A percentile compares a stretch with the other conserved stretches of the same genome.
Conservation (phyloP, 345 rosid species). For the Melaleuca alternifolia region DNA sequence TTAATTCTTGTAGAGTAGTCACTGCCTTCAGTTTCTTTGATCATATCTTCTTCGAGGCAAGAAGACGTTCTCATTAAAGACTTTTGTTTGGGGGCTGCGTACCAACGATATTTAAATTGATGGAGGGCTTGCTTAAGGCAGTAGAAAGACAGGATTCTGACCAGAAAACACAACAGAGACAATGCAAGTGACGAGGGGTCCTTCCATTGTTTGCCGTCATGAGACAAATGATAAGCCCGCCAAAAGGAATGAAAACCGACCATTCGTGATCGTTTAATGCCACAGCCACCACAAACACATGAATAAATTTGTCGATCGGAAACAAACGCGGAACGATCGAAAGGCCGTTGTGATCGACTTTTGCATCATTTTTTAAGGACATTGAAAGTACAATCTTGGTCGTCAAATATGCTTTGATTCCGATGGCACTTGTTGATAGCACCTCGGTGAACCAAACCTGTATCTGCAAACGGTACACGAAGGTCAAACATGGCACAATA, state of each 20-base stretch:
- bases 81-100: background rate
- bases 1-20: background rate
- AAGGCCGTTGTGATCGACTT: rapidly evolving
- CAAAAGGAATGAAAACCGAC: background rate
- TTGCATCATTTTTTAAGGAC: background rate
- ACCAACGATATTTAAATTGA: background rate
- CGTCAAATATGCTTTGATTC: background rate
- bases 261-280: background rate
- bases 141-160: background rate
- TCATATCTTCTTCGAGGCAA: background rate
- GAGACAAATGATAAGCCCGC: background rate
- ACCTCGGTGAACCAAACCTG: background rate
- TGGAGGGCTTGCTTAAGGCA: background rate
- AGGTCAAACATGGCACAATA: background rate
- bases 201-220: background rate
- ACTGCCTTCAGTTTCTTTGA: background rate
- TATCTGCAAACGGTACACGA: background rate
- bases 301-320: background rate
- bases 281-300: background rate
- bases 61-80: background rate
- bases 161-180: background rate
- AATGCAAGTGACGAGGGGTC: background rate
- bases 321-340: background rate
- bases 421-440: background rate
- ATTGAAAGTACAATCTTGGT: background rate